Evolutionary conservation across 306 rosid species (phyloP), one percentile per base, ranked within the genome.

Genomic region (Astragalus glycyphyllos): DNA sequence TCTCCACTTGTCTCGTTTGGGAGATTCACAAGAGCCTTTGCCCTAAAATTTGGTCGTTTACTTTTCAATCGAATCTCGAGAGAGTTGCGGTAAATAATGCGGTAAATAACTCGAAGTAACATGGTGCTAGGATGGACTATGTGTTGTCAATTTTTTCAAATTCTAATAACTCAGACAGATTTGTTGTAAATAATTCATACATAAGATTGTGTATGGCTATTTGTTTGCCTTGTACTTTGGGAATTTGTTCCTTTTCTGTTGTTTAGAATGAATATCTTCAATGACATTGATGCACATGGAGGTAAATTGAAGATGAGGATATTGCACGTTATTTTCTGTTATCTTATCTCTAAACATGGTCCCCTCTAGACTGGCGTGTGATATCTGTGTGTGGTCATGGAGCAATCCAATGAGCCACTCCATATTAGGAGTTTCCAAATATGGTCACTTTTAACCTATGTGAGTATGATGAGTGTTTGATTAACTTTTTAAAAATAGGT

Each of bases 1-100:
- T 81, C 98, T 92, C 53, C 98, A 89, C 74, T 68, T 92, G 67
- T 92, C 98, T 50, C 96, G 96, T 61, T 73, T 90, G 79, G 96
- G 96, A 79, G 96, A 90, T 85, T 92, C 96, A 16, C 91, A 92
- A 74, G 96, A 92, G 49, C 96, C 98, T 45, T 69, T 92, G 79
- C 82, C 96, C 11, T 92, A 83, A 87, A 60, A 58, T 17, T 14
- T 11, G 12, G 42, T 46, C 7, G 6, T 45, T 65, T 49, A 29
- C 41, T 16, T 44, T 60, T 66, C 37, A 31, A 5, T 31, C 37
- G 37, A 15, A 50, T 20, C 56, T n/a, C 42, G 9, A 62, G 32
- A 79, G 57, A 79, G 57, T 11, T 61, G n/a, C 35, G 17, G 0
- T 48, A 8, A 40, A 35, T 40, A 40, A 71, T 61, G n/a, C 35